Evolutionary conservation across 805 yeast genomes (phyloP), one percentile per base, ranked within the genome.

Genomic region (Saccharomycopsis oosterbeekiorum): DNA sequence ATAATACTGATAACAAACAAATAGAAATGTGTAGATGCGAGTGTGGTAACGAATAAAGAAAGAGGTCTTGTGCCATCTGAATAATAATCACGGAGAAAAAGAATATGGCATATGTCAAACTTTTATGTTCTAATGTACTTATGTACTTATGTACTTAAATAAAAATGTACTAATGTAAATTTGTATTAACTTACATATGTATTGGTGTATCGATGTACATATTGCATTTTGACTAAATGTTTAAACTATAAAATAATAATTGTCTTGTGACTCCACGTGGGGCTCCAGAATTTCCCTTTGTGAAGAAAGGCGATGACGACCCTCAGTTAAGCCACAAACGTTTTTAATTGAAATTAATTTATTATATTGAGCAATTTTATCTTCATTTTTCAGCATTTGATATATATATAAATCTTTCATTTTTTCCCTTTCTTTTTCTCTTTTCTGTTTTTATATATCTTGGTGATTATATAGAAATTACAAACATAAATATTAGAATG

Each of bases 221-320:
- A n/a, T n/a, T n/a, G n/a, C n/a, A n/a, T n/a, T n/a, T n/a, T n/a
- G n/a, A n/a, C n/a, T n/a, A n/a, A n/a, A n/a, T n/a, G n/a, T n/a
- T n/a, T n/a, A n/a, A n/a, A n/a, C n/a, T n/a, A n/a, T n/a, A 15
- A 19, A 24, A 24, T 9, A 10, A 47, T 19, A 43, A 47, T 9
- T 47, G 53, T 47, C 53, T 47, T 47, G 53, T 47, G 53, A 47
- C 53, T 47, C 53, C 53, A 47, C 53, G 53, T 47, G 53, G 53
- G 53, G 53, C 53, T 21, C 53, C 9, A 12, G 15, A 47, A 47
- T 47, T 47, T 34, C 53, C 53, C 21, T 10, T 47, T 47, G 34
- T 26, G 53, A 24, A 21, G 24, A 47, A 47, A 24, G 21, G 21
- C n/a, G 53, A 11, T 21, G 26, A 29, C 6, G 34, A 29, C 34